Base-by-base conservation (phyloP, 257 asterid species). In the Solanum medicagineum region DNA sequence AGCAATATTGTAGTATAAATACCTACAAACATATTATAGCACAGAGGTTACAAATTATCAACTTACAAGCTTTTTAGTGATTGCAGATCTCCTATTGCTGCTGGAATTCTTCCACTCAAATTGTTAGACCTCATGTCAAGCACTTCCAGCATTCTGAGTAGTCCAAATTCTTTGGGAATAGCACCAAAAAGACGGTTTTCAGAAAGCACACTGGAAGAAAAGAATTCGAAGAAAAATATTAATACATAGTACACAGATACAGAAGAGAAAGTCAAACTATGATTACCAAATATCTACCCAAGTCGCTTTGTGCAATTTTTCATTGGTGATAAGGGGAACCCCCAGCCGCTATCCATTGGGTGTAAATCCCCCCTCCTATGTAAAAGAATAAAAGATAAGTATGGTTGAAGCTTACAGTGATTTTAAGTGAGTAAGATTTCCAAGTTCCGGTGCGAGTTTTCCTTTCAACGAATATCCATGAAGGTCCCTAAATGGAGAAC, bases 101-200 rank as follows among this genome's bases (percentile, higher is more conserved):
- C 89, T 17, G 99, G 99, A 90, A 96, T 80, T 26, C 87, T 74
- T 85, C 98, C 99, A 24, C 89, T 90, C 90, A 96, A 88, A 57
- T 86, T 87, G 85, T 96, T 96, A 80, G 90, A 86, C 83, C 95
- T 93, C 90, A 95, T 84, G 87, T 96, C 97, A 93, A 96, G 81
- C 79, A 94, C 93, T 87, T 96, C 96, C 60, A 96, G 88, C 68
- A 83, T 56, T 20, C 89, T 69, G 40, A 94, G 95, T 86, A 74
- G 87, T 63, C 97, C 98, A 83, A 93, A 84, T 77, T 93, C 92
- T 85, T 84, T 92, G 0, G 99, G 99, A 75, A 96, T 91, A 66
- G 89, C 89, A 49, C 98, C 98, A 57, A 87, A 92, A 32, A 96
- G 89, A 84, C 79, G 90, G 94, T 96, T 96, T 88, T 89, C 87